phyloP scores from a whole-genome alignment of 2,329 filamentous ascomycete species.

The Penicillium decumbens region DNA sequence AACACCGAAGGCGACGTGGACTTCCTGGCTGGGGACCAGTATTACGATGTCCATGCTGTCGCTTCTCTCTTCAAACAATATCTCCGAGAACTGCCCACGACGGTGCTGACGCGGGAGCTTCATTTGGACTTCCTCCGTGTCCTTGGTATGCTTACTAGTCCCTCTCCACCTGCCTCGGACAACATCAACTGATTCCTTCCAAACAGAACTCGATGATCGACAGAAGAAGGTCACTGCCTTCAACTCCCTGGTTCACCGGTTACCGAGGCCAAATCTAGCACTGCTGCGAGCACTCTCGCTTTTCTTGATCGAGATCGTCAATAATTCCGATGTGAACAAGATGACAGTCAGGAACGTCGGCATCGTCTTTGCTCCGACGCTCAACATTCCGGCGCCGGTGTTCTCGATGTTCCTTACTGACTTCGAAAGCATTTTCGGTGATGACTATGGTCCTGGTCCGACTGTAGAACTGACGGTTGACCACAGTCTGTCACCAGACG shows the following conservation, averaged over 20 bases:
- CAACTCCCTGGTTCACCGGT: conserved; percentile 69
- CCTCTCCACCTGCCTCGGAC: neutral
- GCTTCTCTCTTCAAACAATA: conserved; percentile 93
- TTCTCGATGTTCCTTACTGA: conserved; percentile 93
- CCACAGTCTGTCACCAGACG: conserved; percentile 47
- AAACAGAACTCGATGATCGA: conserved; percentile 64
- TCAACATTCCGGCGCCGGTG: conserved; percentile 92
- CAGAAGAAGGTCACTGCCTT: conserved; percentile 72
- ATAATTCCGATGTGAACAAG: conserved; percentile 86
- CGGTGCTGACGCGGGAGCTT: conserved; percentile 83
- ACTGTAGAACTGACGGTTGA: conserved; percentile 43
- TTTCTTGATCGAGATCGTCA: conserved; percentile 87
- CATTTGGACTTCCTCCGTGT: conserved; percentile 83
- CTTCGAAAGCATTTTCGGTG: conserved; percentile 77
- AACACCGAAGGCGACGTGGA: conserved; percentile 90
- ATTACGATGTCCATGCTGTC: conserved; percentile 93
- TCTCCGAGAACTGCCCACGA: conserved; percentile 82
- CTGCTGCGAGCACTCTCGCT: conserved; percentile 79
- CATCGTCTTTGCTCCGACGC: conserved; percentile 94
- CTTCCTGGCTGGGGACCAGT: conserved; percentile 69
- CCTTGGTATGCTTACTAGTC: conserved; percentile 49
- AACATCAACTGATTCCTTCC: conserved; percentile 6
- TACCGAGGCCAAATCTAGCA: conserved; percentile 75
- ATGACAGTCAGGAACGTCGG: conserved; percentile 98
- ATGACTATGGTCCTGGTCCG: conserved; percentile 46